Percentiles rank a stretch among this genome's conserved stretches.
Conservation (phyloP, 768 basidiomycete species). For the Sarcomyxa edulis region DNA sequence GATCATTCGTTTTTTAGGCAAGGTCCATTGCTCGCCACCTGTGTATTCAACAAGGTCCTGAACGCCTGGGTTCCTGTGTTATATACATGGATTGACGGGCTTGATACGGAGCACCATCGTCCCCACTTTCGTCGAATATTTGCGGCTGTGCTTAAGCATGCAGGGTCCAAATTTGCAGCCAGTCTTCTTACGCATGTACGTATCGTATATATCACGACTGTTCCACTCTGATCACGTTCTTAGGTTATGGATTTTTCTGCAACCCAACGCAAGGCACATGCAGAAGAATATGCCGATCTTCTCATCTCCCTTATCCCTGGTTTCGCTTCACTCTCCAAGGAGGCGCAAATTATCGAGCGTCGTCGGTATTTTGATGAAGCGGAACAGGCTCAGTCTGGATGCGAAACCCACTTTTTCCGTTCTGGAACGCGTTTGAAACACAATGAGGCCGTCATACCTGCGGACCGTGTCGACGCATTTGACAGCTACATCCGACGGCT, state of each 20-base stretch:
- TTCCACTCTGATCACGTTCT: not conserved
- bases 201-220: not conserved
- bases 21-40: slow-evolving; percentile 15
- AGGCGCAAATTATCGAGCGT: slow-evolving; percentile 4
- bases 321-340: not conserved
- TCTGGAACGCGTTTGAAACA: slow-evolving; percentile 10
- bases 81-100: slow-evolving; percentile 17
- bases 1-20: slow-evolving; percentile 16
- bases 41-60: slow-evolving; percentile 9
- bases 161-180: slow-evolving; percentile 1
- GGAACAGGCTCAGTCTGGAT: slow-evolving; percentile 10
- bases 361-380: slow-evolving; percentile 7
- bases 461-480: too few relatives aligned
- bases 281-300: slow-evolving; percentile 12
- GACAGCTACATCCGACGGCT: too few relatives aligned
- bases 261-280: slow-evolving; percentile 11
- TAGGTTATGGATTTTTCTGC: slow-evolving; percentile 15
- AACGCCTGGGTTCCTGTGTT: slow-evolving; percentile 16
- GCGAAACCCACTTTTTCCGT: slow-evolving; percentile 15
- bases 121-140: slow-evolving; percentile 13
- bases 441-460: slow-evolving; percentile 8
- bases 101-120: slow-evolving; percentile 15
- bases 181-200: slow-evolving; percentile 5
- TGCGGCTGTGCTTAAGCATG: slow-evolving; percentile 5
- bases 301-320: slow-evolving; percentile 4